Evolutionary conservation across 1,284 basidiomycete genomes (phyloP), one percentile per base, ranked within the genome.

Genomic region (Naganishia sp.): DNA sequence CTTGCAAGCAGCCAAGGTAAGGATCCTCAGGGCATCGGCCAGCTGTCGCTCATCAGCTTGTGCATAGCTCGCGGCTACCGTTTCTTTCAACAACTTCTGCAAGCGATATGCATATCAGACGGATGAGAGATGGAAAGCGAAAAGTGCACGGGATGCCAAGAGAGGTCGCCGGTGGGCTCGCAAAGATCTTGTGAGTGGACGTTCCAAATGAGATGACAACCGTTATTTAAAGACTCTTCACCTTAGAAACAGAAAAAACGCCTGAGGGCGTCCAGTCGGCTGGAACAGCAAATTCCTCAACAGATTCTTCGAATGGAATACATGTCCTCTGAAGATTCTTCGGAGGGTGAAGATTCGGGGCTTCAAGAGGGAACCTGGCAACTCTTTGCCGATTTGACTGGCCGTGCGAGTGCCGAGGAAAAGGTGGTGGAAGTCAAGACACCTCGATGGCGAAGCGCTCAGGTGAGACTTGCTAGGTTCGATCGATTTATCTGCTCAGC

Each of bases 371-470:
- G 65, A 15, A 57, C 31, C 16, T 66, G 65, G 68, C 39, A 53
- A n/a, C 33, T 61, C 31, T 49, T 55, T 48, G 63, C 65, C 3
- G 36, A 60, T 63, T 31, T 54, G 39, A 53, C 63, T 25, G 61
- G 69, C 16, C 46, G 55, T 33, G 13, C 54, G 1, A 55, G 82
- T 80, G 70, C 85, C 79, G 81, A 83, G 65, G 85, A 85, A 64
- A 88, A 87, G 43, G 89, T 90, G 0, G 73, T 92, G 72, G 91
- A 94, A 46, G 93, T 96, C 10, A 71, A 78, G 48, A 76, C 74
- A 10, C 77, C 78, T 25, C 70, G 72, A 15, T 80, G 79, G 79
- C 69, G 79, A 16, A 74, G 73, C 18, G 65, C 68, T 1, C 55
- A 72, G 55, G 77, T 78, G 63, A 70, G 75, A 21, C 11, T 13